phyloP scores from a whole-genome alignment of 208 protist genomes.

The Acanthamoeba rhysodes region DNA sequence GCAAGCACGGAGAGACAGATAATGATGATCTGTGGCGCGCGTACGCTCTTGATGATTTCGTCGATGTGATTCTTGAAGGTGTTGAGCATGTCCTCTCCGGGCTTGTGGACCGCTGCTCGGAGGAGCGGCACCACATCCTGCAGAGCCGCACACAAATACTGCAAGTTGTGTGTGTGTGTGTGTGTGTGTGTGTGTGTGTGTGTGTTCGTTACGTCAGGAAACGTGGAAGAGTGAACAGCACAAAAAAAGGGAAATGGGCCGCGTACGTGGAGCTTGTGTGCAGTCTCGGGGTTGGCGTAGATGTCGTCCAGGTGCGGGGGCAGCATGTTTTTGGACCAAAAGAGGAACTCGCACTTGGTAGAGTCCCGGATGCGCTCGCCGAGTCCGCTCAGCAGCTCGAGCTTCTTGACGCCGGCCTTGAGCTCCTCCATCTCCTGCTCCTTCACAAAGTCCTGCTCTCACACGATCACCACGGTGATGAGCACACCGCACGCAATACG shows the following conservation, averaged over 20 bases:
- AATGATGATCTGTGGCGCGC: not conserved
- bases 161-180: not conserved
- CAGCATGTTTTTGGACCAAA: constrained; percentile 93
- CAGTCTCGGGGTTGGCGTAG: constrained; percentile 90
- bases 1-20: not conserved
- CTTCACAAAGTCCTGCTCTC: constrained; percentile 63
- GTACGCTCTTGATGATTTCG: constrained; percentile 62
- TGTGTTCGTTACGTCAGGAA: constrained; percentile 87
- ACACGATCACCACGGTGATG: not conserved
- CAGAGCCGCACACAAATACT: constrained; percentile 18
- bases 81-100: constrained; percentile 82
- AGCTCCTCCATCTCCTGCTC: constrained; percentile 67
- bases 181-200: constrained; percentile 79
- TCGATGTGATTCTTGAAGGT: constrained; percentile 90
- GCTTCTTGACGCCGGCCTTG: constrained; percentile 88
- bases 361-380: constrained; percentile 85
- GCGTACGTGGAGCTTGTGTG: constrained; percentile 90
- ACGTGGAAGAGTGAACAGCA: constrained; percentile 75
- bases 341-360: constrained; percentile 94
- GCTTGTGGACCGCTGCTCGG: constrained; percentile 50
- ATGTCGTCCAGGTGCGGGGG: constrained; percentile 92
- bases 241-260: too few relatives aligned
- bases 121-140: constrained; percentile 12
- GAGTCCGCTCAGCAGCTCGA: constrained; percentile 90
- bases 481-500: not conserved